phyloP scores from a whole-genome alignment of 768 basidiomycete genomes.

The Podaxis sp. region DNA sequence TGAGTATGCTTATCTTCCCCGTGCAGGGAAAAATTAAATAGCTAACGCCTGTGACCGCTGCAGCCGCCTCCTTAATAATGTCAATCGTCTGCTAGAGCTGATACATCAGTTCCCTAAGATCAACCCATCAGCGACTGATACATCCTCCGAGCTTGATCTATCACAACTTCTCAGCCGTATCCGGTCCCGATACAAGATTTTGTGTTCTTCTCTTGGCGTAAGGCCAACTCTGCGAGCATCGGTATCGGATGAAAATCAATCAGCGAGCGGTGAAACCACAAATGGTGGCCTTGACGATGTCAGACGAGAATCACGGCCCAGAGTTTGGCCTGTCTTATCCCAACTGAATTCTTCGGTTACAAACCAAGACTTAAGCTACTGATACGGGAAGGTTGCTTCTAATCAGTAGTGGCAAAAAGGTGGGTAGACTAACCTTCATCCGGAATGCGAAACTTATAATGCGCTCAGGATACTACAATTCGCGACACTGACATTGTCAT shows the following conservation, averaged over 20 bases:
- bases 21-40: not conserved
- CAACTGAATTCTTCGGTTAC: conserved; percentile 26
- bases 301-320: too few relatives aligned
- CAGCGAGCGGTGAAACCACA: not conserved
- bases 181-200: conserved; percentile 80
- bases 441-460: too few relatives aligned
- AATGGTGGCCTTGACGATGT: not conserved
- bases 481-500: too few relatives aligned
- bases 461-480: too few relatives aligned
- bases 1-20: not conserved
- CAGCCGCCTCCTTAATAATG: conserved; percentile 64
- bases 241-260: conserved; percentile 14
- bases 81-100: conserved; percentile 67
- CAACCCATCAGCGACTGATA: conserved; percentile 59
- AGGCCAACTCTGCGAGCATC: conserved; percentile 41
- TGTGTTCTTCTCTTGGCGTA: conserved; percentile 82
- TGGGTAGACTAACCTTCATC: too few relatives aligned
- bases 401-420: not conserved
- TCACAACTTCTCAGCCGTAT: conserved; percentile 75
- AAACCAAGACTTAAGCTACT: conserved; percentile 23
- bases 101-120: conserved; percentile 73
- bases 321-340: conserved; percentile 20
- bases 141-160: conserved; percentile 63
- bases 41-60: not conserved
- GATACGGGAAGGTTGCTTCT: not conserved